phyloP scores from a whole-genome alignment of 257 asterid species.

The Scutellaria barbata region DNA sequence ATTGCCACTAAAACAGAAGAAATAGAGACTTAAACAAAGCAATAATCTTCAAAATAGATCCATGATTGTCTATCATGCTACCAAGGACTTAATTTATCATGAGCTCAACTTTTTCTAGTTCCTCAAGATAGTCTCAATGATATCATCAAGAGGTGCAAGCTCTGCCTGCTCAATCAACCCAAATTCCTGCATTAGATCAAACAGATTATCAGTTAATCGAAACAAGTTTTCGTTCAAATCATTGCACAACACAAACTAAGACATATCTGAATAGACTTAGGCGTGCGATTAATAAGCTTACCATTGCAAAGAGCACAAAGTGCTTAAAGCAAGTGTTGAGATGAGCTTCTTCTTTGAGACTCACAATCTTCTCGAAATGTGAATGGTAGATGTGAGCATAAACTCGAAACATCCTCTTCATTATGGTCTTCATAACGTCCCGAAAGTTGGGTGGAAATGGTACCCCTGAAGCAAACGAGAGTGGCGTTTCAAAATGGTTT shows the following conservation, averaged over 20 bases:
- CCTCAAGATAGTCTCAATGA: constrained; percentile 45
- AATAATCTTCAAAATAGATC: constrained; percentile 4
- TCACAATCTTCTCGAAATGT: constrained; percentile 50
- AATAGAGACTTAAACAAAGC: neutral
- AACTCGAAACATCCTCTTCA: constrained; percentile 56
- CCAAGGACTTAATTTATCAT: neutral
- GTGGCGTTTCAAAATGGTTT: neutral
- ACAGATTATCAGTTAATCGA: neutral
- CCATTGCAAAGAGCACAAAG: constrained; percentile 53
- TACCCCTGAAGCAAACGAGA: constrained; percentile 37
- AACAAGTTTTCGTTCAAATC: neutral
- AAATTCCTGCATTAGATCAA: constrained; percentile 50
- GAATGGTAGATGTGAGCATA: constrained; percentile 61
- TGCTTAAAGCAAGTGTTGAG: constrained; percentile 65
- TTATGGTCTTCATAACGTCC: constrained; percentile 49
- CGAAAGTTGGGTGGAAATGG: constrained; percentile 52
- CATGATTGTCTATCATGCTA: neutral
- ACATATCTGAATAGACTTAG: no score
- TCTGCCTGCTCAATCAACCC: constrained; percentile 49
- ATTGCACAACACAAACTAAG: neutral
- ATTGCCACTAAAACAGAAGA: constrained; percentile 2
- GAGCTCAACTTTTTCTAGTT: constrained; percentile 17
- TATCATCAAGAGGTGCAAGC: constrained; percentile 52
- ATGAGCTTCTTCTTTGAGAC: constrained; percentile 58
- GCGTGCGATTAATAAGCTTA: constrained; percentile 23